phyloP scores from a whole-genome alignment of 2,329 filamentous ascomycete species.

The Knoxdaviesia capensis region DNA sequence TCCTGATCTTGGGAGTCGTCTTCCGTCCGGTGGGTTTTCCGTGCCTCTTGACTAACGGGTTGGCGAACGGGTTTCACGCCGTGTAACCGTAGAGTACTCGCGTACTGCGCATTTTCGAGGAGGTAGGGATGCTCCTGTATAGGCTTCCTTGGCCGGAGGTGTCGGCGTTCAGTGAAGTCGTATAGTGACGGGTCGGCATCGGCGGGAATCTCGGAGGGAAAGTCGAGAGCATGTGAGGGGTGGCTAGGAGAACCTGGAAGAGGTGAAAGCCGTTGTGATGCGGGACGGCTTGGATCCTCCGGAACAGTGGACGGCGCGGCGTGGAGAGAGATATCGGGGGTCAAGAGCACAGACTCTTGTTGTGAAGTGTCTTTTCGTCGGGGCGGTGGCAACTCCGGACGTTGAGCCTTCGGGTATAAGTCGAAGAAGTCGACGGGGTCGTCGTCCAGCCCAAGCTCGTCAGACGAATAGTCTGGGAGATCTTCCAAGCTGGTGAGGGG shows the following conservation, averaged over 20 bases:
- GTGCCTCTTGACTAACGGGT: slow-evolving; percentile 12
- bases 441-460: not conserved
- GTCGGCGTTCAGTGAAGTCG: slow-evolving; percentile 13
- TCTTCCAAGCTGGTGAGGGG: not conserved
- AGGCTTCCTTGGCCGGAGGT: slow-evolving; percentile 36
- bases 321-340: not conserved
- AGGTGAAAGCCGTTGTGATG: not conserved
- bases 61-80: slow-evolving; percentile 32
- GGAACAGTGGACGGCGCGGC: not conserved
- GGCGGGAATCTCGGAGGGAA: not conserved
- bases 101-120: slow-evolving; percentile 34
- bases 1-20: slow-evolving; percentile 28
- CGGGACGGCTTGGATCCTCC: not conserved
- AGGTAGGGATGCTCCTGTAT: slow-evolving; percentile 41
- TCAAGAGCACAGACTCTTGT: no score
- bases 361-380: no score
- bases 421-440: no score
- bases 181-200: not conserved
- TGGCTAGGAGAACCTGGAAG: slow-evolving; percentile 1
- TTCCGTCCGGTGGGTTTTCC: slow-evolving; percentile 11
- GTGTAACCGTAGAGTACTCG: slow-evolving; percentile 28
- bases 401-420: no score
- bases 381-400: no score
- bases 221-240: not conserved
- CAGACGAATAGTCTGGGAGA: not conserved